A percentile compares a stretch with the other conserved stretches of the same genome.
phyloP scores from a whole-genome alignment of 2,329 filamentous ascomycete genomes.

The Anisogramma anomala region DNA sequence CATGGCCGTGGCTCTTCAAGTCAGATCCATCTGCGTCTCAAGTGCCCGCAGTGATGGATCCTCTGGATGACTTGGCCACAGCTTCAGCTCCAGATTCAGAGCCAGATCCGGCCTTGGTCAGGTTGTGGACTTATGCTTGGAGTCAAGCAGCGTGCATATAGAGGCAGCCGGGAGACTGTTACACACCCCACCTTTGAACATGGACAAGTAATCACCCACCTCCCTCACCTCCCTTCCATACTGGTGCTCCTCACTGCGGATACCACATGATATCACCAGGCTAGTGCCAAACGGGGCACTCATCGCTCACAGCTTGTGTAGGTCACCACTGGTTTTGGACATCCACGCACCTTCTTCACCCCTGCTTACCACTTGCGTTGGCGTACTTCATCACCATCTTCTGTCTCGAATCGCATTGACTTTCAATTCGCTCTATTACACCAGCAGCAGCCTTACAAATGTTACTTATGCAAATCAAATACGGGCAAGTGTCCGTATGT shows the following conservation, averaged over 20 bases:
- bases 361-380: neutral
- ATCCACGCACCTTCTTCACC: neutral
- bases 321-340: neutral
- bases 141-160: neutral
- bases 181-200: too few species aligned
- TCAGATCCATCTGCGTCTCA: neutral
- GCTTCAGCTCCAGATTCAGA: slow-evolving; percentile 6
- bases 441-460: slow-evolving; percentile 2
- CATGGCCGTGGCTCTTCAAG: neutral
- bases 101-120: neutral
- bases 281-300: too few species aligned
- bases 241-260: neutral
- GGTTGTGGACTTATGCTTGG: neutral
- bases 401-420: neutral
- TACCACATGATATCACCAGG: too few species aligned
- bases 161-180: too few species aligned
- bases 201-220: slow-evolving; percentile 6
- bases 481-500: slow-evolving; percentile 8
- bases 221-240: neutral
- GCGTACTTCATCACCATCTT: slow-evolving; percentile 13
- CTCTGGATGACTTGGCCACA: neutral
- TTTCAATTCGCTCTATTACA: slow-evolving; percentile 1
- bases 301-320: too few species aligned
- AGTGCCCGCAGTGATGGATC: slow-evolving; percentile 1
- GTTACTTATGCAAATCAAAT: too few species aligned